Evolutionary conservation across 2,329 filamentous ascomycete species (phyloP).

Genomic region (Drechslerella dactyloides): DNA sequence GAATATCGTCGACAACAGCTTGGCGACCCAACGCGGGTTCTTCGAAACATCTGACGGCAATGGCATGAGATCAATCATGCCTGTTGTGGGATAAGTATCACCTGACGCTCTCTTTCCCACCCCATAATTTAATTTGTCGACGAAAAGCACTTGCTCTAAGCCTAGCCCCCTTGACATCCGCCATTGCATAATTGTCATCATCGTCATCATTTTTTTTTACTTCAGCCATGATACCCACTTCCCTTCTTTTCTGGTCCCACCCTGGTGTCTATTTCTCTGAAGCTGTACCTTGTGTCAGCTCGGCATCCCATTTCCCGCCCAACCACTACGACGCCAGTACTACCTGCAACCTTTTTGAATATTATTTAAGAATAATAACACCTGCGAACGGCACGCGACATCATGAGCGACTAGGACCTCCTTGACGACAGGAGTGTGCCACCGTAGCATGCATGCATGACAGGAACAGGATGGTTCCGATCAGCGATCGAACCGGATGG

Average conservation of each 20-base stretch:
- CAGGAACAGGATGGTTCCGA: neutral
- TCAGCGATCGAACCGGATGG: neutral
- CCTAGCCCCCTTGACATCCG: conserved; percentile 17
- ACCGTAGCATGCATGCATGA: conserved; percentile 4
- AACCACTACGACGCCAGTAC: conserved; percentile 7
- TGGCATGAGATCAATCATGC: neutral
- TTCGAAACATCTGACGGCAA: conserved; percentile 56
- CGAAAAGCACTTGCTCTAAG: conserved; percentile 19
- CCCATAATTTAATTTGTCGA: conserved; percentile 10
- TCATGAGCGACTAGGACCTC: neutral
- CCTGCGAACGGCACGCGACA: conserved; percentile 20
- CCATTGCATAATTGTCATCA: conserved; percentile 9
- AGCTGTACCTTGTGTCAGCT: neutral
- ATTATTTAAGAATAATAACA: conserved; percentile 8
- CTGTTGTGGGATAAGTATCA: conserved; percentile 38
- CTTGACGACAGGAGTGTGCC: neutral
- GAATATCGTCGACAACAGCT: conserved; percentile 71
- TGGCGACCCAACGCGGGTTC: conserved; percentile 69
- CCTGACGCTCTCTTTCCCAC: conserved; percentile 6
- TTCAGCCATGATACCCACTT: conserved; percentile 45
- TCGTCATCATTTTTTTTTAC: conserved; percentile 9
- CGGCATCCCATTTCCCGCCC: conserved; percentile 10
- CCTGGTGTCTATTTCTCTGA: neutral
- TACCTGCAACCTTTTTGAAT: conserved; percentile 13
- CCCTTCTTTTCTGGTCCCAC: conserved; percentile 5